Percentiles rank a stretch among this genome's conserved stretches.
Conservation (phyloP, 2,329 filamentous ascomycete genomes). For the Nemania sp. region DNA sequence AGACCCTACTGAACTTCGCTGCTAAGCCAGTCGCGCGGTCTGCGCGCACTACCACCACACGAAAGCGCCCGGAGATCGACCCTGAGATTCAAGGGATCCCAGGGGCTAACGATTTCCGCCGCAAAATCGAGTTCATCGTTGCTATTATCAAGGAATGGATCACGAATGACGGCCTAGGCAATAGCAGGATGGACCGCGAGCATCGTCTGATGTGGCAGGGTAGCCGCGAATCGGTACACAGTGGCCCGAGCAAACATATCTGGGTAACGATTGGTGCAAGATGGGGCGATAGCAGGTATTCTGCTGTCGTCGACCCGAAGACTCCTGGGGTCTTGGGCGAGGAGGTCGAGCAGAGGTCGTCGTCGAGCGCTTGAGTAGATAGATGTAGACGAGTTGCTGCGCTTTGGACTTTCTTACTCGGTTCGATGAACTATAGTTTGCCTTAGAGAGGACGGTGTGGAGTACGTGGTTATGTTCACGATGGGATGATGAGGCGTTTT, state of each 20-base stretch:
- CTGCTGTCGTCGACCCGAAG: slow-evolving; percentile 58
- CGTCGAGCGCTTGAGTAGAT: slow-evolving; percentile 16
- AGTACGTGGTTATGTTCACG: slow-evolving; percentile 17
- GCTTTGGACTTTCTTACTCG: too few relatives aligned
- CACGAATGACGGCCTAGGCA: slow-evolving; percentile 68
- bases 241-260: slow-evolving; percentile 63
- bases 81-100: slow-evolving; percentile 66
- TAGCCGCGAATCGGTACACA: slow-evolving; percentile 57
- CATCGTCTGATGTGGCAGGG: slow-evolving; percentile 62
- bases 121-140: slow-evolving; percentile 74
- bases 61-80: slow-evolving; percentile 63
- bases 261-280: slow-evolving; percentile 70
- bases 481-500: slow-evolving; percentile 26
- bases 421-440: neutral
- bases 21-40: slow-evolving; percentile 51
- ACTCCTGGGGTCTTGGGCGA: slow-evolving; percentile 57
- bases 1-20: slow-evolving; percentile 71
- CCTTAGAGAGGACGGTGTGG: neutral
- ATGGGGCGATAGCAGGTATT: slow-evolving; percentile 59
- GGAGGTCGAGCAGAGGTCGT: slow-evolving; percentile 51
- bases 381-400: too few relatives aligned
- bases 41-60: slow-evolving; percentile 45
- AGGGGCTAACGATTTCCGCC: slow-evolving; percentile 71
- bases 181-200: slow-evolving; percentile 61
- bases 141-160: slow-evolving; percentile 73